Evolutionary conservation across 2,329 filamentous ascomycete genomes (phyloP).

Genomic region (Xylaria sp.): DNA sequence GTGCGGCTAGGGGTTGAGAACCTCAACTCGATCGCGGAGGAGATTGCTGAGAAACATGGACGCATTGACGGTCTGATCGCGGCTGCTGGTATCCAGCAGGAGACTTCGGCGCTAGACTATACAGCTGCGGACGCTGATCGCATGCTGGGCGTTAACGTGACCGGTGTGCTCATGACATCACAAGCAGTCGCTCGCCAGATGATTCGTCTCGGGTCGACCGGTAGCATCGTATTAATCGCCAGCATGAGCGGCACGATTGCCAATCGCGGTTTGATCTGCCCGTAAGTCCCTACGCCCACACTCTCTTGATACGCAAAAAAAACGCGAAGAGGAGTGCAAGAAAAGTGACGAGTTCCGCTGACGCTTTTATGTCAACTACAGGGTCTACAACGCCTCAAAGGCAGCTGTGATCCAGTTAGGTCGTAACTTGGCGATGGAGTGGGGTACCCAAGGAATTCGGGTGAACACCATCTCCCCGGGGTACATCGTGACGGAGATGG

Average conservation of each 20-base stretch:
- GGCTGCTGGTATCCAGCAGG: constrained; percentile 79
- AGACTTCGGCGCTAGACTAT: constrained; percentile 85
- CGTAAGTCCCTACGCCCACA: constrained; percentile 57
- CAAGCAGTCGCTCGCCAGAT: constrained; percentile 87
- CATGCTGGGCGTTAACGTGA: constrained; percentile 87
- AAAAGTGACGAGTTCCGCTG: background rate
- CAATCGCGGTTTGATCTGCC: constrained; percentile 67
- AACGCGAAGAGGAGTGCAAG: background rate
- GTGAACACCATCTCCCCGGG: constrained; percentile 85
- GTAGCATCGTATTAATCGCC: constrained; percentile 74
- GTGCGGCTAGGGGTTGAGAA: constrained; percentile 73
- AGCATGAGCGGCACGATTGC: constrained; percentile 76
- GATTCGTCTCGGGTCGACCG: constrained; percentile 65
- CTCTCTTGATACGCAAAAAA: background rate
- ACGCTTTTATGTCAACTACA: constrained; percentile 49
- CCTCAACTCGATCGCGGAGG: constrained; percentile 73
- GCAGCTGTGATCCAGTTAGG: constrained; percentile 77
- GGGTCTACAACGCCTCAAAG: constrained; percentile 80
- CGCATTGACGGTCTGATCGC: constrained; percentile 82
- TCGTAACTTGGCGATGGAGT: constrained; percentile 77
- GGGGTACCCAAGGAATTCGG: constrained; percentile 77
- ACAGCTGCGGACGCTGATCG: constrained; percentile 76
- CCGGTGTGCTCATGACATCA: constrained; percentile 85
- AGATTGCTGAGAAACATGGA: constrained; percentile 75
- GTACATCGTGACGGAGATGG: constrained; percentile 86